Percentiles rank a stretch among this genome's conserved stretches.
Conservation (phyloP, 2,329 filamentous ascomycete genomes). For the Microsporum ferrugineum region DNA sequence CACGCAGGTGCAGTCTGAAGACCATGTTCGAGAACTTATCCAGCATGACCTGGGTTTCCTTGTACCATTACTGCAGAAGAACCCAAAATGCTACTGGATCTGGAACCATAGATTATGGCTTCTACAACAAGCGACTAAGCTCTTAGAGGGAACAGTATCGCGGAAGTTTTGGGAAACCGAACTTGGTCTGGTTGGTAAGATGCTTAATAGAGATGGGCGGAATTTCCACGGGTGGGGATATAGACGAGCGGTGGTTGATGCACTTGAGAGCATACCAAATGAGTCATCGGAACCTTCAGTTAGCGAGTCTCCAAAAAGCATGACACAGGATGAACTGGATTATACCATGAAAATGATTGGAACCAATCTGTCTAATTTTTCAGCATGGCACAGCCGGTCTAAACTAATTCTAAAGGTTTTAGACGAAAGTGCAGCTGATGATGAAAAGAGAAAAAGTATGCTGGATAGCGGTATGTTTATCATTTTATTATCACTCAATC, state of each 20-base stretch:
- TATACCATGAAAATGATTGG: slow-evolving; percentile 87
- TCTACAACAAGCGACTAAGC: slow-evolving; percentile 56
- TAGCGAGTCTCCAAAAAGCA: slow-evolving; percentile 39
- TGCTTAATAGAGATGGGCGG: slow-evolving; percentile 72
- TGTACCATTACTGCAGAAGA: slow-evolving; percentile 69
- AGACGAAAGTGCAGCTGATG: slow-evolving; percentile 55
- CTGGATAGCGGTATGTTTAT: slow-evolving; percentile 54
- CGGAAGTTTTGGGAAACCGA: slow-evolving; percentile 71
- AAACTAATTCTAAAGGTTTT: slow-evolving; percentile 70
- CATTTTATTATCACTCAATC: background rate
- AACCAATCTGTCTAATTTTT: slow-evolving; percentile 85
- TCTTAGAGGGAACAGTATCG: slow-evolving; percentile 47
- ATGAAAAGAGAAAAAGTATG: slow-evolving; percentile 52
- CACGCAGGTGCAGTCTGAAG: slow-evolving; percentile 26
- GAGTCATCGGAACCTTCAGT: slow-evolving; percentile 13
- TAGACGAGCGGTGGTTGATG: slow-evolving; percentile 63
- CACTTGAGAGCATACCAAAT: slow-evolving; percentile 49
- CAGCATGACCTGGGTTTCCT: slow-evolving; percentile 68
- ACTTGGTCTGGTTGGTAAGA: slow-evolving; percentile 69
- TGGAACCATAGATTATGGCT: slow-evolving; percentile 94
- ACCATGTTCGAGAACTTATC: slow-evolving; percentile 44
- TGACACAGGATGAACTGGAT: slow-evolving; percentile 70
- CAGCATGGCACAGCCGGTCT: slow-evolving; percentile 86
- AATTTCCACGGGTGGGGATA: slow-evolving; percentile 99
- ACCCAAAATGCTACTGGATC: slow-evolving; percentile 98